Conservation (phyloP, 495 filamentous ascomycete species). For the Pseudomonodictys pantanalensis region DNA sequence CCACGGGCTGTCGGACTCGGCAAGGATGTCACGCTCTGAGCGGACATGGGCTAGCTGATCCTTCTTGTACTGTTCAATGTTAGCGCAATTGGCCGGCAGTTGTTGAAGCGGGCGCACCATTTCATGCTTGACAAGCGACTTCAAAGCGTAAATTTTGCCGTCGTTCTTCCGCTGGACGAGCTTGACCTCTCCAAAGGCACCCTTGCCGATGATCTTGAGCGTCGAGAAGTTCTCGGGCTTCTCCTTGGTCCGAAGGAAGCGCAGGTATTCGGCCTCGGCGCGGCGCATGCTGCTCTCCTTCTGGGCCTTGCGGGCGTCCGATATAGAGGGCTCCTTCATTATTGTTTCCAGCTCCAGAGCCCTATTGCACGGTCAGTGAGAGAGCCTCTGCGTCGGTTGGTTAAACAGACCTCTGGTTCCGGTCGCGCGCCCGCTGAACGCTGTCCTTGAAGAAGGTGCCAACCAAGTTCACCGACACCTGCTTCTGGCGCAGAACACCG, state of each 20-base stretch:
- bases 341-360: constrained; percentile 87
- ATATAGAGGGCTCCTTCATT: constrained; percentile 67
- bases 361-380: constrained; percentile 48
- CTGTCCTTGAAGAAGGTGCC: constrained; percentile 94
- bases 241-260: constrained; percentile 90
- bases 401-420: constrained; percentile 74
- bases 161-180: constrained; percentile 95
- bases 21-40: constrained; percentile 93
- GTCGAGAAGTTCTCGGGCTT: constrained; percentile 89
- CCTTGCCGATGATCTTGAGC: constrained; percentile 97
- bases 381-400: not conserved
- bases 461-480: constrained; percentile 56
- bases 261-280: constrained; percentile 85
- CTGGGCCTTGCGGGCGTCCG: constrained; percentile 70
- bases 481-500: constrained; percentile 41
- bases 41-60: constrained; percentile 99
- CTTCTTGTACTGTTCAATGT: constrained; percentile 70
- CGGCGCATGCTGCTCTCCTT: constrained; percentile 74
- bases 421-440: constrained; percentile 84
- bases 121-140: constrained; percentile 95
- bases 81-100: not conserved
- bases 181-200: constrained; percentile 97
- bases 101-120: constrained; percentile 54
- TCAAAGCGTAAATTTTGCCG: constrained; percentile 95
- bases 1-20: constrained; percentile 98